Evolutionary conservation across 2,329 filamentous ascomycete species (phyloP).

Genomic region (Zasmidium citrigriseum): DNA sequence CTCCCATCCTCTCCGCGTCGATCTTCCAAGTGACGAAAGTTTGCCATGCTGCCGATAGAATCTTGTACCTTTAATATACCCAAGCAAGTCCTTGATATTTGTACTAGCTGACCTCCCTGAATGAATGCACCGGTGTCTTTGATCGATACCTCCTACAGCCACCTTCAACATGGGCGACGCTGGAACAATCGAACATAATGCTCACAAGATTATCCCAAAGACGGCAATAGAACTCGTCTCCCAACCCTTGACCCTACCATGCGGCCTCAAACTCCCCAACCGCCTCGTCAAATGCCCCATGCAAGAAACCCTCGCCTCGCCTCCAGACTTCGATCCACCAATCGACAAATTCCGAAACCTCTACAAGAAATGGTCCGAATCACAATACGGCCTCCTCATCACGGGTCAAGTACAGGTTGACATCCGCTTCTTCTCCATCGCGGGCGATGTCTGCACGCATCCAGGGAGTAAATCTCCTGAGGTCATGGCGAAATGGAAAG

Average conservation of each 20-base stretch:
- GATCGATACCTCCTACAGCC: no score
- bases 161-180: slow-evolving; percentile 11
- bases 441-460: slow-evolving; percentile 34
- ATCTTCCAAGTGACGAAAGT: no score
- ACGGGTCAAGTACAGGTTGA: slow-evolving; percentile 51
- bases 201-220: not conserved
- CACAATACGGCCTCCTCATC: slow-evolving; percentile 45
- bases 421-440: slow-evolving; percentile 40
- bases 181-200: not conserved
- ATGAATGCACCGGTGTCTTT: no score
- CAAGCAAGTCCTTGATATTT: no score
- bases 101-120: no score
- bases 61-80: no score
- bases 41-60: no score
- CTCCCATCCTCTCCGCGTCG: not conserved
- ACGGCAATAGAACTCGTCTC: slow-evolving; percentile 21
- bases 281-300: slow-evolving; percentile 50
- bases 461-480: slow-evolving; percentile 24
- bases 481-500: slow-evolving; percentile 33
- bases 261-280: slow-evolving; percentile 37
- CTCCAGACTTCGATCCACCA: slow-evolving; percentile 43
- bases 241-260: slow-evolving; percentile 28
- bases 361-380: slow-evolving; percentile 55
- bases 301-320: slow-evolving; percentile 38
- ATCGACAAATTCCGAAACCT: slow-evolving; percentile 44